Evolutionary conservation across 257 asterid genomes (phyloP).

Genomic region (Coffea canephora): DNA sequence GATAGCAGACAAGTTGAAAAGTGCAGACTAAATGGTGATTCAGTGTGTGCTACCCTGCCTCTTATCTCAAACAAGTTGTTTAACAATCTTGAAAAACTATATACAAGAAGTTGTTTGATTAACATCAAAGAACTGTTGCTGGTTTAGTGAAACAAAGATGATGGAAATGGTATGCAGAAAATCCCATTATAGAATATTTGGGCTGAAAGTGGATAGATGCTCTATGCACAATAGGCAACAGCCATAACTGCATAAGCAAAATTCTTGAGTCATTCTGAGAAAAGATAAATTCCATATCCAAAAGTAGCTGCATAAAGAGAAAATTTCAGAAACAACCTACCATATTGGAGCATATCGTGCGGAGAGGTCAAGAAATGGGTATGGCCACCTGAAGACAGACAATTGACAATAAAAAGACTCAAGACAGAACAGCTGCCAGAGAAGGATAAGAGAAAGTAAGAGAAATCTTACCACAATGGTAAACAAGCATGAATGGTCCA

Average conservation of each 20-base stretch:
- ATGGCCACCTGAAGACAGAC: conserved; percentile 82
- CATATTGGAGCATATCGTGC: conserved; percentile 53
- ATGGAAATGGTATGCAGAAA: not conserved
- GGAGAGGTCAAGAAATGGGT: conserved; percentile 87
- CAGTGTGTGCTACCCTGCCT: not conserved
- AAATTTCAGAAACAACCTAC: conserved; percentile 35
- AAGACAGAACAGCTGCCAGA: conserved; percentile 11
- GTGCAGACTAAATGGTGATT: not conserved
- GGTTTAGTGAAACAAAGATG: not conserved
- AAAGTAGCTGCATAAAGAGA: not conserved
- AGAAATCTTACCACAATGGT: conserved; percentile 51
- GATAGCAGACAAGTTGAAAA: not conserved
- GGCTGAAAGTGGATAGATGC: not conserved
- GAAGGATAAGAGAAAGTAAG: not conserved
- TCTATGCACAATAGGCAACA: not conserved
- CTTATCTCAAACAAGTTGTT: not conserved
- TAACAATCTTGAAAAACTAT: not conserved
- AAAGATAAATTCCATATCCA: not conserved
- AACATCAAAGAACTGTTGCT: not conserved
- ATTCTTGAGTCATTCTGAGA: not conserved
- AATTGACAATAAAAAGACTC: conserved; percentile 8
- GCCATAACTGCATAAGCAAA: too few relatives aligned
- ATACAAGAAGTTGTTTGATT: not conserved
- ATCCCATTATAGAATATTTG: not conserved
- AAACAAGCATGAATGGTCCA: conserved; percentile 74